phyloP scores from a whole-genome alignment of 169 alveolate genomes.

The Babesia divergens region DNA sequence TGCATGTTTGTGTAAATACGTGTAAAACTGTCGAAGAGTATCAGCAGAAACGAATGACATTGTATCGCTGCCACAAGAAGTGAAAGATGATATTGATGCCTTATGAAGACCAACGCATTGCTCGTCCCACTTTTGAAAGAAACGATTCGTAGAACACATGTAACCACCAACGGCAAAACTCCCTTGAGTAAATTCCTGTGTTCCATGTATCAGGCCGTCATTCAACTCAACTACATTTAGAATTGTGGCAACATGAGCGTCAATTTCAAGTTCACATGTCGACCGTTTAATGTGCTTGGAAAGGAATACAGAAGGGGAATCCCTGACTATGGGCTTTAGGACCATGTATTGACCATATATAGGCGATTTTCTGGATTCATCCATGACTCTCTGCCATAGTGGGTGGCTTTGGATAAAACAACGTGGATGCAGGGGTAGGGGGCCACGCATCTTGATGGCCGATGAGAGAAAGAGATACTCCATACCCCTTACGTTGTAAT shows the following conservation, averaged over 20 bases:
- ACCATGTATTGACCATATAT: not conserved
- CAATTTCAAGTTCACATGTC: conserved; percentile 20
- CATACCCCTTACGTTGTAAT: conserved; percentile 21
- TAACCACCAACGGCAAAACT: conserved; percentile 17
- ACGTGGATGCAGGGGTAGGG: conserved; percentile 12
- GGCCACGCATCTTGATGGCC: conserved; percentile 26
- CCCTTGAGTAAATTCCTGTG: not conserved
- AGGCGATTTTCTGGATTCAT: not conserved
- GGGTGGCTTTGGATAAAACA: conserved; percentile 9
- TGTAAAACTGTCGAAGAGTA: conserved; percentile 7
- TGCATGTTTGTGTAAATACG: not conserved
- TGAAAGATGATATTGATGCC: not conserved
- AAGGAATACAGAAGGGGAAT: conserved; percentile 27
- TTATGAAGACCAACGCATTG: conserved; percentile 9
- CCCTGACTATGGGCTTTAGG: not conserved
- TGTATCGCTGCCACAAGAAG: not conserved
- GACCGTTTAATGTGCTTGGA: conserved; percentile 4
- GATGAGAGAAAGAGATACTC: conserved; percentile 23
- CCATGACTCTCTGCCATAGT: conserved; percentile 4
- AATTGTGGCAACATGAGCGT: conserved; percentile 19
- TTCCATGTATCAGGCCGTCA: not conserved
- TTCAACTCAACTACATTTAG: conserved; percentile 14
- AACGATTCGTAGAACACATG: conserved; percentile 4
- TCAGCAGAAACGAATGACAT: conserved; percentile 3
- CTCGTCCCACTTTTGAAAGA: conserved; percentile 10